Evolutionary conservation across 257 asterid genomes (phyloP).

Genomic region (Ilex aquifolium): DNA sequence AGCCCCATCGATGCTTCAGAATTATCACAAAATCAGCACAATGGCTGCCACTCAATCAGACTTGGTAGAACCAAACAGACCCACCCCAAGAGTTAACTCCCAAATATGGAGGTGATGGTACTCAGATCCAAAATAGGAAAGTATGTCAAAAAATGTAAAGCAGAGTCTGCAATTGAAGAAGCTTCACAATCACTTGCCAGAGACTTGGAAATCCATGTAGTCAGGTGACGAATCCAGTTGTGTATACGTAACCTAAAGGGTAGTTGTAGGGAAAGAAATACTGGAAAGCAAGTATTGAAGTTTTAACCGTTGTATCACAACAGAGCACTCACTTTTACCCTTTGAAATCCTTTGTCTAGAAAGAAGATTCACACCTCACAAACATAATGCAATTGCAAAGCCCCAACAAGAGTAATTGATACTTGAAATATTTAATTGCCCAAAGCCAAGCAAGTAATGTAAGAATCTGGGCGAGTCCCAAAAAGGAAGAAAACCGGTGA

Average conservation of each 20-base stretch:
- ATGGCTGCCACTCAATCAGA: neutral
- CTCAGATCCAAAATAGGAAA: neutral
- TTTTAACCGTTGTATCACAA: conserved; percentile 17
- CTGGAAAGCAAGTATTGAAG: conserved; percentile 8
- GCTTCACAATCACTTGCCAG: no score
- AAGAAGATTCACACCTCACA: neutral
- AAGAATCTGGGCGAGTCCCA: no score
- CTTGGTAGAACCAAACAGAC: neutral
- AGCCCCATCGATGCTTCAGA: conserved; percentile 41
- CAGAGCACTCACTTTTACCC: conserved; percentile 2
- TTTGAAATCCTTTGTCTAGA: conserved; percentile 8
- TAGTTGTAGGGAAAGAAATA: conserved; percentile 8
- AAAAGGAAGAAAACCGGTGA: no score
- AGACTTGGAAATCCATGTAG: no score
- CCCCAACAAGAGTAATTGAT: no score
- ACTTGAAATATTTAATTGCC: no score
- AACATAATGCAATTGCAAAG: no score
- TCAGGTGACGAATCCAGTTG: neutral
- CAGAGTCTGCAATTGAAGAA: no score
- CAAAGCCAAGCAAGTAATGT: no score
- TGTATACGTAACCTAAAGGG: neutral
- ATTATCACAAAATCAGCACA: neutral
- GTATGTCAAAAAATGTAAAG: no score
- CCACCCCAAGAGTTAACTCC: no score
- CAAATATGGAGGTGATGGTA: neutral